Conservation (phyloP, 176 grass and related monocot species). For the Cocos nucifera region DNA sequence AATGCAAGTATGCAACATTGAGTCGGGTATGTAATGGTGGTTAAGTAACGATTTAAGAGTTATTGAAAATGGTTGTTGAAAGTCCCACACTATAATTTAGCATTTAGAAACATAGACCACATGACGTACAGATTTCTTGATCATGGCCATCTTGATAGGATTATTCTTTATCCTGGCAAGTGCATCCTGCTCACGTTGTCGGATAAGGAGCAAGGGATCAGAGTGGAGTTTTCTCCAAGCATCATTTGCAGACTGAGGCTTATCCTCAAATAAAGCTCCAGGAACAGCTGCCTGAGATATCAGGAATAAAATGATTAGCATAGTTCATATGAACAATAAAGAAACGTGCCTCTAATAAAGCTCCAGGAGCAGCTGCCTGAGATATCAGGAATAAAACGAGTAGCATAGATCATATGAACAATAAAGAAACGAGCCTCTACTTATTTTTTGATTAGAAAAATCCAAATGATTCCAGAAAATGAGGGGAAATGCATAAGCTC, state of each 20-base stretch:
- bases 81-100: too few relatives aligned
- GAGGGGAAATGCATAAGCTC: too few relatives aligned
- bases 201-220: constrained; percentile 90
- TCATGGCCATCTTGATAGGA: constrained; percentile 94
- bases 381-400: neutral
- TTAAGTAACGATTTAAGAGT: too few relatives aligned
- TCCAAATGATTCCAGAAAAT: too few relatives aligned
- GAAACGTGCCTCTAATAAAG: constrained; percentile 30
- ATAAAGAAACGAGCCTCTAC: too few relatives aligned
- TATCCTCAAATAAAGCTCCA: constrained; percentile 92
- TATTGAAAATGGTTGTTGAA: too few relatives aligned
- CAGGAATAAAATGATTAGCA: neutral
- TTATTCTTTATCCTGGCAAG: constrained; percentile 95
- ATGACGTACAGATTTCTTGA: constrained; percentile 87
- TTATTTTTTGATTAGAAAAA: too few relatives aligned
- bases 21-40: too few relatives aligned
- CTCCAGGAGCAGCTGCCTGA: constrained; percentile 53
- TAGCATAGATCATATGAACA: too few relatives aligned
- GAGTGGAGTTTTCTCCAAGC: constrained; percentile 92
- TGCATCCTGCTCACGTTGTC: constrained; percentile 82
- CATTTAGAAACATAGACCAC: neutral
- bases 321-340: too few relatives aligned
- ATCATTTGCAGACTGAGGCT: constrained; percentile 91
- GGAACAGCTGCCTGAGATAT: constrained; percentile 38
- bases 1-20: too few relatives aligned